These are phyloP conservation scores for Aureobasidium sp. DNA, from an alignment of 2,329 filamentous ascomycete species.

Conservation along the genomic window DNA sequence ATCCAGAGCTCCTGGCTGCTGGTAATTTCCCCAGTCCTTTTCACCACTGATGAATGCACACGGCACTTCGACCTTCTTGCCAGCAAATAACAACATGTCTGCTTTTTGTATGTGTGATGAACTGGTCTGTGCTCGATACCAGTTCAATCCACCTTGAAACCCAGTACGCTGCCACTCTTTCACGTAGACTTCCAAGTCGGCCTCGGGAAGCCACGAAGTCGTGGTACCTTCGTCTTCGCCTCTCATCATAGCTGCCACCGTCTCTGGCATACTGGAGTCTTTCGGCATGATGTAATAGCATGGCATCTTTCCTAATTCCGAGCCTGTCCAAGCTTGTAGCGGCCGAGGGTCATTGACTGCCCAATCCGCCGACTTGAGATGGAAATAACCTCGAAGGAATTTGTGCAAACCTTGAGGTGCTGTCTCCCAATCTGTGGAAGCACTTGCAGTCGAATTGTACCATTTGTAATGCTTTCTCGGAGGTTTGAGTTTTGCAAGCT, in stretches of 20 bases:
- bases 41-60: conserved; percentile 55
- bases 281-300: conserved; percentile 62
- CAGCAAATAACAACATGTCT: conserved; percentile 54
- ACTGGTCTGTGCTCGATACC: conserved; percentile 56
- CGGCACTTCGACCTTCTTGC: conserved; percentile 55
- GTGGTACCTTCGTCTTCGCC: conserved; percentile 42
- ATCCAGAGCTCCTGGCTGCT: conserved; percentile 58
- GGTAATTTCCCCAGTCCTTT: conserved; percentile 62
- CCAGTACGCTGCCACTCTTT: conserved; percentile 55
- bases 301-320: conserved; percentile 53
- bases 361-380: conserved; percentile 61
- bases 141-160: conserved; percentile 61
- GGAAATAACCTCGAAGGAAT: conserved; percentile 61
- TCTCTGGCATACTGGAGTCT: conserved; percentile 51
- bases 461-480: conserved; percentile 64
- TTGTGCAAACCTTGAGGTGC: conserved; percentile 47
- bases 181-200: conserved; percentile 54
- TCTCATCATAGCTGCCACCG: conserved; percentile 50
- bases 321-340: conserved; percentile 50
- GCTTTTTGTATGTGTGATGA: conserved; percentile 33
- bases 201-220: conserved; percentile 50
- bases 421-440: conserved; percentile 42
- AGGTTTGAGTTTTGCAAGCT: conserved; percentile 48
- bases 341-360: conserved; percentile 41
- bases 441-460: conserved; percentile 51